Conservation (phyloP, 164 flowering plant genomes). For the Magnolia sinica region DNA sequence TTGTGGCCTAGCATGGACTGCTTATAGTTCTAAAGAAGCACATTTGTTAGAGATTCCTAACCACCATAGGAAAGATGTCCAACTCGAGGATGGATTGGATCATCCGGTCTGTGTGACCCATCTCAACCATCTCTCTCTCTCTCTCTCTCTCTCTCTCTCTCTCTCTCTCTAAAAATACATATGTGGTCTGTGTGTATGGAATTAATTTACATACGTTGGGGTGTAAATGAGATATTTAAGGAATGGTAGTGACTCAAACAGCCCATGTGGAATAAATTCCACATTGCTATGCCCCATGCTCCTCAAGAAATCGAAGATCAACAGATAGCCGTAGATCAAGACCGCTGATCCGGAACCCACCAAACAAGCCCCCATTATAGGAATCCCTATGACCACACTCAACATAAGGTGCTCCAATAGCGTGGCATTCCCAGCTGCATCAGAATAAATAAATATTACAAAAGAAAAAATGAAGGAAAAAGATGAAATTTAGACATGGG, state of each 20-base stretch:
- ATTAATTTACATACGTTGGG: constrained; percentile 56
- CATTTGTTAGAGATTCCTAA: too few relatives aligned
- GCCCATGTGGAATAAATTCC: constrained; percentile 52
- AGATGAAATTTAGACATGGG: neutral
- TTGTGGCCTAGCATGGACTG: too few relatives aligned
- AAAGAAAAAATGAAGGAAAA: neutral
- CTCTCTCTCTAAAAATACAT: neutral
- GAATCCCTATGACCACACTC: constrained; percentile 43
- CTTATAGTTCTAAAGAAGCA: too few relatives aligned
- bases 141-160: neutral
- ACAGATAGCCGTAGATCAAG: constrained; percentile 47
- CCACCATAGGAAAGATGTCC: too few relatives aligned
- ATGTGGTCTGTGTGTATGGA: neutral
- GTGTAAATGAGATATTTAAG: constrained; percentile 68
- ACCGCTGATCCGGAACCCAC: constrained; percentile 58
- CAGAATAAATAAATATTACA: neutral
- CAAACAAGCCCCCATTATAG: constrained; percentile 48
- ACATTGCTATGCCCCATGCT: constrained; percentile 74
- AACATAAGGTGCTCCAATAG: constrained; percentile 66
- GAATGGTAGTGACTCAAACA: constrained; percentile 55
- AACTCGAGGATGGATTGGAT: too few relatives aligned
- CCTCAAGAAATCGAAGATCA: constrained; percentile 72
- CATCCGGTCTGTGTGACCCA: too few relatives aligned
- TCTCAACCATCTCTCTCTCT: neutral
- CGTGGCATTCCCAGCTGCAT: constrained; percentile 74